phyloP scores from a whole-genome alignment of 2,329 filamentous ascomycete genomes.

The Thelonectria rubi region DNA sequence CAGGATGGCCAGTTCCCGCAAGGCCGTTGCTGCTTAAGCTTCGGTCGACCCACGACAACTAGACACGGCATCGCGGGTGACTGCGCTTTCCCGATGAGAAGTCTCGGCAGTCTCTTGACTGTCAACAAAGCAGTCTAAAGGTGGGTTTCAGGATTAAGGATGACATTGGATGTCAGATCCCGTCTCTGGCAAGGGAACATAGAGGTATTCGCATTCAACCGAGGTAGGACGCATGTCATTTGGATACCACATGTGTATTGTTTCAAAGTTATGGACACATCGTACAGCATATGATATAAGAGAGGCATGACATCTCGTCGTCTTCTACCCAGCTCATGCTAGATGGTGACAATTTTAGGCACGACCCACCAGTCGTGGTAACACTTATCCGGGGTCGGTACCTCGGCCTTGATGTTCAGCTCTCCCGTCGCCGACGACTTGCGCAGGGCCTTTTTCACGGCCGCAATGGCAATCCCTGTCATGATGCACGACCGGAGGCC shows the following conservation, averaged over 20 bases:
- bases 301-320: background rate
- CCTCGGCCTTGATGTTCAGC: slow-evolving; percentile 58
- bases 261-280: slow-evolving; percentile 27
- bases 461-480: slow-evolving; percentile 70
- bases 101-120: slow-evolving; percentile 27
- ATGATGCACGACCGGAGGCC: slow-evolving; percentile 76
- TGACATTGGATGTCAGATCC: slow-evolving; percentile 15
- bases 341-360: slow-evolving; percentile 54
- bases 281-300: slow-evolving; percentile 14
- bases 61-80: slow-evolving; percentile 20
- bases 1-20: slow-evolving; percentile 57
- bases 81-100: slow-evolving; percentile 17
- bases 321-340: slow-evolving; percentile 5
- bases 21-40: slow-evolving; percentile 47
- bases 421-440: slow-evolving; percentile 40
- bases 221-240: slow-evolving; percentile 32
- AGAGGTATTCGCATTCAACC: slow-evolving; percentile 1
- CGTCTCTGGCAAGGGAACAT: slow-evolving; percentile 4
- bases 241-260: slow-evolving; percentile 41
- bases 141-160: slow-evolving; percentile 22
- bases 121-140: slow-evolving; percentile 26
- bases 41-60: slow-evolving; percentile 11
- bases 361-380: slow-evolving; percentile 75
- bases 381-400: slow-evolving; percentile 61
- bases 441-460: slow-evolving; percentile 65